Conservation (phyloP, 768 basidiomycete species). For the Tubosaeta sp. region DNA sequence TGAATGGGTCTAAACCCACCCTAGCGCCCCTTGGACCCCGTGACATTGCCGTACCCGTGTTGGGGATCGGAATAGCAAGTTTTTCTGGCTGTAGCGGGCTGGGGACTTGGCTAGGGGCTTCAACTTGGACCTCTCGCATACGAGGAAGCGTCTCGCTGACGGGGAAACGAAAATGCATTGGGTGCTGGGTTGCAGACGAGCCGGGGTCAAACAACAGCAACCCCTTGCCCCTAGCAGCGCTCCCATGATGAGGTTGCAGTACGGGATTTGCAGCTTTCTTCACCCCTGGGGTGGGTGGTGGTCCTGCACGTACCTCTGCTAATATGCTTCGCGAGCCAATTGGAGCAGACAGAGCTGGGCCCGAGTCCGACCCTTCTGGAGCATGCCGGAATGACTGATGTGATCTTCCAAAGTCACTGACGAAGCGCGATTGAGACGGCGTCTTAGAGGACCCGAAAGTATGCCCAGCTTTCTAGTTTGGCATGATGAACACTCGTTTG, state of each 20-base stretch:
- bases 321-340: constrained; percentile 63
- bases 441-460: constrained; percentile 23
- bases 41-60: constrained; percentile 40
- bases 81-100: constrained; percentile 12
- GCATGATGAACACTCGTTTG: constrained; percentile 8
- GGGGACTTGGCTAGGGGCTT: constrained; percentile 2
- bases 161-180: constrained; percentile 34
- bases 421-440: constrained; percentile 25
- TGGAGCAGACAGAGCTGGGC: constrained; percentile 59
- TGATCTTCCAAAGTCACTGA: constrained; percentile 21
- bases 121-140: constrained; percentile 13
- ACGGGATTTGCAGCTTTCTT: constrained; percentile 25
- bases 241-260: constrained; percentile 32
- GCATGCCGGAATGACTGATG: constrained; percentile 53
- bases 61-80: constrained; percentile 21
- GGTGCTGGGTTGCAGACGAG: constrained; percentile 25
- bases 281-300: constrained; percentile 22
- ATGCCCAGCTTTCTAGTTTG: constrained; percentile 48
- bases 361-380: constrained; percentile 35
- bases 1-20: constrained; percentile 66
- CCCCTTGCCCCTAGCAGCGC: constrained; percentile 30
- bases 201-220: constrained; percentile 30
- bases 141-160: constrained; percentile 10
- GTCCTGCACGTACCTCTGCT: constrained; percentile 63
- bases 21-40: constrained; percentile 44